Conservation (phyloP, 2,329 filamentous ascomycete genomes). For the Mycosphaerella sp. region DNA sequence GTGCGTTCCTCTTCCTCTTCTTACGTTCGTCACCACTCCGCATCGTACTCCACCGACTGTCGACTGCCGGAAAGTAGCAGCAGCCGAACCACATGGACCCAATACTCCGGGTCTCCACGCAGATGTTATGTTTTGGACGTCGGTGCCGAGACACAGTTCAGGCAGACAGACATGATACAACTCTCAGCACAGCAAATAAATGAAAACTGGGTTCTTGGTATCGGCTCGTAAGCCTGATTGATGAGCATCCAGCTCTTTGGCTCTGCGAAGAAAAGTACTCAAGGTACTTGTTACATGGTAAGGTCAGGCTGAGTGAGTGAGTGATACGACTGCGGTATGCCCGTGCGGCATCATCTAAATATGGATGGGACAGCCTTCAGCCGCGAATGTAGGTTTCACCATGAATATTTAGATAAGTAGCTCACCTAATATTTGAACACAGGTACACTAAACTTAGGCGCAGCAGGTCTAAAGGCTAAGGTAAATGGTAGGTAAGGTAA, state of each 20-base stretch:
- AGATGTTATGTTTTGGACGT: background rate
- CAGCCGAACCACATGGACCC: background rate
- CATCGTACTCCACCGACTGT: background rate
- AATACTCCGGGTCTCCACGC: conserved; percentile 6
- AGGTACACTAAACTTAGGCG: background rate
- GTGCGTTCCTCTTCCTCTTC: no score
- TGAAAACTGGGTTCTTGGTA: no score
- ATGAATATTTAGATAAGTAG: background rate
- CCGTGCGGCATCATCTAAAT: no score
- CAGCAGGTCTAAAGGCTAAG: background rate
- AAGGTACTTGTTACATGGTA: no score
- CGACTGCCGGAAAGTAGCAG: background rate
- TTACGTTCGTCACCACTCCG: no score
- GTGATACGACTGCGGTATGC: no score
- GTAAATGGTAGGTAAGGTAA: no score
- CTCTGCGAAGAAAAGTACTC: no score
- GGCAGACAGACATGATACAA: background rate
- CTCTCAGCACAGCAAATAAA: no score
- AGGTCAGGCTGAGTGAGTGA: no score
- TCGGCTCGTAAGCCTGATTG: no score
- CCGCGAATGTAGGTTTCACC: background rate
- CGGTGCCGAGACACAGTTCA: conserved; percentile 4
- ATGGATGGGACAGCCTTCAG: background rate
- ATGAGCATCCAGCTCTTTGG: no score
- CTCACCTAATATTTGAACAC: conserved; percentile 5